Evolutionary conservation across 345 rosid species (phyloP), one percentile per base, ranked within the genome.

Genomic region (Euphorbia lathyris): DNA sequence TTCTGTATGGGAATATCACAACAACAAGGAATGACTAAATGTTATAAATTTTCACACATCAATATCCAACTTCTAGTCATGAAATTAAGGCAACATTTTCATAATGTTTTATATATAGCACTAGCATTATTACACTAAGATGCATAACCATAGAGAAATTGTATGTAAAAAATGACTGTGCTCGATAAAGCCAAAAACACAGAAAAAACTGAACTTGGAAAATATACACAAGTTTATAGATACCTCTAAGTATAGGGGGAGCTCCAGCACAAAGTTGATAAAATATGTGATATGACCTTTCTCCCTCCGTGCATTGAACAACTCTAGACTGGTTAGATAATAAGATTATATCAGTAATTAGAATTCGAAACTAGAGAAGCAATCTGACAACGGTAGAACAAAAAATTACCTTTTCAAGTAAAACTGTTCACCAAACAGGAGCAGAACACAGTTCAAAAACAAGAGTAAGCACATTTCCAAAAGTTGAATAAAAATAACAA

Each of bases 241-340:
- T 81, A 93, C 99, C 99, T 87, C 90, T 81, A 58, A 95, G 90
- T 32, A 75, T 76, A 75, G 40, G 67, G 68, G 96, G 78, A 76
- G 99, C 99, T 71, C 99, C 99, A 58, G 91, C 93, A 81, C 99
- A 95, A 73, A 95, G 97, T 76, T 95, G 99, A 88, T 95, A 95
- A 81, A 95, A 95, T 81, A 95, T 87, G 78, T 95, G 99, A 80
- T 95, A 95, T 71, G 99, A 90, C 84, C 99, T 90, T 83, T 95
- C 99, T 71, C 97, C 97, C 67, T 86, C 93, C 45, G 86, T 83
- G 86, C 98, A 92, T 73, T 95, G 99, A 77, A 95, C 99, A 68
- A 95, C 99, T 82, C 99, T 90, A 76, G 99, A 95, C 99, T 95
- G 96, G 81, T 85, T 76, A 78, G 50, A 58, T 52, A 72, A 80